These are phyloP conservation scores for Pichia sp. DNA, from an alignment of 1,139 yeast genomes.

Conservation along the genomic window DNA sequence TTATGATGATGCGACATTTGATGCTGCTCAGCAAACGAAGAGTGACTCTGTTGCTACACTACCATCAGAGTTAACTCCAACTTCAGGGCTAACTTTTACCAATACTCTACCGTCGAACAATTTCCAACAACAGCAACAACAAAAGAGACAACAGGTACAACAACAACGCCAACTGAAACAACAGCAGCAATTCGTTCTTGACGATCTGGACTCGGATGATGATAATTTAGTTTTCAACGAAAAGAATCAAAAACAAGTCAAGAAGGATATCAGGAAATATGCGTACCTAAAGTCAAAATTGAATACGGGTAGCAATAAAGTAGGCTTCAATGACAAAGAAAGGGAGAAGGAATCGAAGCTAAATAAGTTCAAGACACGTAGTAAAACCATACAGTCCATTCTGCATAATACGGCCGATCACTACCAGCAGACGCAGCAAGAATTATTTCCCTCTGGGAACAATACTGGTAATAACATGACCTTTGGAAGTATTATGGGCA, in stretches of 20 bases:
- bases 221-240: conserved; percentile 7
- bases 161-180: background rate
- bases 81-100: conserved; percentile 20
- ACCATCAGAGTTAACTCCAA: conserved; percentile 22
- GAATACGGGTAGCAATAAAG: conserved; percentile 3
- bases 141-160: background rate
- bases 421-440: conserved; percentile 20
- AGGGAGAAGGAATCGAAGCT: conserved; percentile 20
- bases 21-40: background rate
- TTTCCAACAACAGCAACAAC: background rate
- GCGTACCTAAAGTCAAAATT: conserved; percentile 3
- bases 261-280: conserved; percentile 6
- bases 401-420: conserved; percentile 26
- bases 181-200: conserved; percentile 6
- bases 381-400: conserved; percentile 26
- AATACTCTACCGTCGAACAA: conserved; percentile 12
- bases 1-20: background rate
- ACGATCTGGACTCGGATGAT: conserved; percentile 20
- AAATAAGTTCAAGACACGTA: conserved; percentile 22
- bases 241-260: conserved; percentile 4
- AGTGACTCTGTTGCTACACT: conserved; percentile 16
- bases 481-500: background rate
- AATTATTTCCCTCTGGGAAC: conserved; percentile 15
- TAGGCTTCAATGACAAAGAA: conserved; percentile 2
- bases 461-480: background rate